Percentiles rank a stretch among this genome's conserved stretches.
phyloP scores from a whole-genome alignment of 2,329 filamentous ascomycete species.

The Penicillium sp. region DNA sequence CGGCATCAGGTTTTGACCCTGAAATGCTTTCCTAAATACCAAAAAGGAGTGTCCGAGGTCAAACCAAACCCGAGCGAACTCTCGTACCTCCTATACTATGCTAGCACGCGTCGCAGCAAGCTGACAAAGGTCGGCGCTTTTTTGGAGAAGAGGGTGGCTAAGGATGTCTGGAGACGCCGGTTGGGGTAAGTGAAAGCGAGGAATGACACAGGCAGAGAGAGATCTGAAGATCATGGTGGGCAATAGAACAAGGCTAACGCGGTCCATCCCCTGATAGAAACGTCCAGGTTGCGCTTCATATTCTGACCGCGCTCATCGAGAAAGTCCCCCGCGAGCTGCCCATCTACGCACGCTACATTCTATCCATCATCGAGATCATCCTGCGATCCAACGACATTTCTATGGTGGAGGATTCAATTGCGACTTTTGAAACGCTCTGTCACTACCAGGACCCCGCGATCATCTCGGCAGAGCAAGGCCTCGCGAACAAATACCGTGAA shows the following conservation, averaged over 20 bases:
- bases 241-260: conserved; percentile 10
- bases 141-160: conserved; percentile 88
- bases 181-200: conserved; percentile 69
- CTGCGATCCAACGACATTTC: conserved; percentile 84
- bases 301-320: conserved; percentile 87
- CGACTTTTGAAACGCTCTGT: conserved; percentile 86
- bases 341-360: conserved; percentile 80
- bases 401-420: conserved; percentile 87
- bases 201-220: background rate
- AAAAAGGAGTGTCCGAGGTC: conserved; percentile 87
- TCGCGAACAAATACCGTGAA: conserved; percentile 78
- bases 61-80: conserved; percentile 96
- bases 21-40: conserved; percentile 92
- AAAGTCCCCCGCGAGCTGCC: conserved; percentile 88
- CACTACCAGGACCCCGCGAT: conserved; percentile 82
- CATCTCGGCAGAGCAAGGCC: conserved; percentile 81
- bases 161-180: conserved; percentile 84
- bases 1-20: conserved; percentile 96
- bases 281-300: conserved; percentile 92
- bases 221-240: too few relatives aligned
- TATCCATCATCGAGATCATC: conserved; percentile 81
- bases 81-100: conserved; percentile 96
- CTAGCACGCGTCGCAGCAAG: conserved; percentile 89
- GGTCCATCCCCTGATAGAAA: conserved; percentile 59
- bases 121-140: conserved; percentile 95